Conservation (phyloP, 116 monocot genomes). For the Cymodocea nodosa region DNA sequence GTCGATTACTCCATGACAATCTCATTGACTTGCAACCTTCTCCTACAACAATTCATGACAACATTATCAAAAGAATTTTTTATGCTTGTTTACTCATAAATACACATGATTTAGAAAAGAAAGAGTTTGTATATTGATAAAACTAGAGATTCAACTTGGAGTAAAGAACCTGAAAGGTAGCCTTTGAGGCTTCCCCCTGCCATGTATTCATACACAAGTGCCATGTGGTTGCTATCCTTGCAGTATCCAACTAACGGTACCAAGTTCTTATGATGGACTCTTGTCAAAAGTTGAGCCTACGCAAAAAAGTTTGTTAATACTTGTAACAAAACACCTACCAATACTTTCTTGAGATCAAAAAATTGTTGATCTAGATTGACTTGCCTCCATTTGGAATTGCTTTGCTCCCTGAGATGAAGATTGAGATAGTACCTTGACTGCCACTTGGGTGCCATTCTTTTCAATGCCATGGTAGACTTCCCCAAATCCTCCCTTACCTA, state of each 20-base stretch:
- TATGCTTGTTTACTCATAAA: no score
- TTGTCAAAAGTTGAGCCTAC: slow-evolving; percentile 6
- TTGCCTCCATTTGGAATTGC: slow-evolving; percentile 10
- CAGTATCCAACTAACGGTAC: slow-evolving; percentile 10
- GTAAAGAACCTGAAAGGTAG: background rate
- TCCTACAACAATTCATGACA: no score
- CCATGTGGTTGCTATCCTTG: background rate
- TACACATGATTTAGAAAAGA: no score
- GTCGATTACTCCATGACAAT: slow-evolving; percentile 19
- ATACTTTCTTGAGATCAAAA: background rate
- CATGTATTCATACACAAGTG: slow-evolving; percentile 9
- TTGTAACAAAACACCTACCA: background rate
- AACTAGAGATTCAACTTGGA: no score
- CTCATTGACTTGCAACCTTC: background rate
- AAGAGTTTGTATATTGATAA: no score
- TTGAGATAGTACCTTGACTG: slow-evolving; percentile 7
- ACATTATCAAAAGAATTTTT: no score
- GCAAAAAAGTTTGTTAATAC: background rate
- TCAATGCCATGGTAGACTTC: slow-evolving; percentile 9
- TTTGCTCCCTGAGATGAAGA: slow-evolving; percentile 9
- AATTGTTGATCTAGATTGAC: background rate
- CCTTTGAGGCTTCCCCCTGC: slow-evolving; percentile 3
- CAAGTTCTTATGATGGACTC: slow-evolving; percentile 11
- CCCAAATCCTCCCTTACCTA: background rate
- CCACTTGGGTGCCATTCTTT: background rate